Conservation (phyloP, 108 stramenopile species). For the Schizochytrium sp. region DNA sequence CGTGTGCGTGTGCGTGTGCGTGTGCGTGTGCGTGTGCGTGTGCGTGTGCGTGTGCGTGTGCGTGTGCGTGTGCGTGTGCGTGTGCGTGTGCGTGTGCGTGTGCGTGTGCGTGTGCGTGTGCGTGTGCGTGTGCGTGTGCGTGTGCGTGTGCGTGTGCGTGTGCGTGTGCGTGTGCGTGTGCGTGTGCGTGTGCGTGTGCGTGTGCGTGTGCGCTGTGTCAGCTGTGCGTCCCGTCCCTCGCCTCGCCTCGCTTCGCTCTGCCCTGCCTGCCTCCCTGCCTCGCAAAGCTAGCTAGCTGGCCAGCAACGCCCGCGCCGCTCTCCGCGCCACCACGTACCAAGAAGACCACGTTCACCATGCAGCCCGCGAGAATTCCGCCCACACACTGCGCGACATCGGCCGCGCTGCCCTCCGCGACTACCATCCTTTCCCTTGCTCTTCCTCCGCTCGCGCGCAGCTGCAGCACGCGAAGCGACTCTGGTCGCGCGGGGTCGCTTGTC, state of each 20-base stretch:
- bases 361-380: background rate
- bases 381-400: background rate
- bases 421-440: no score
- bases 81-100: background rate
- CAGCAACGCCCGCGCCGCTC: no score
- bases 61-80: background rate
- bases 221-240: background rate
- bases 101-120: background rate
- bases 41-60: background rate
- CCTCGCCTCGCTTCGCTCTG: no score
- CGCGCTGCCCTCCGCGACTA: no score
- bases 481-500: no score
- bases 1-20: background rate
- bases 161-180: background rate
- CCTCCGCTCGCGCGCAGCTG: no score
- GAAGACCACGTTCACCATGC: background rate
- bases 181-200: background rate
- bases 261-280: no score
- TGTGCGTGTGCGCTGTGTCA: background rate
- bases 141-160: background rate
- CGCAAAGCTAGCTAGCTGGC: no score
- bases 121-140: background rate
- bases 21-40: background rate
- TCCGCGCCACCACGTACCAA: background rate
- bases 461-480: no score